Conservation (phyloP, 225 moss, liverwort and hornwort species). For the Antitrichia curtipendula region DNA sequence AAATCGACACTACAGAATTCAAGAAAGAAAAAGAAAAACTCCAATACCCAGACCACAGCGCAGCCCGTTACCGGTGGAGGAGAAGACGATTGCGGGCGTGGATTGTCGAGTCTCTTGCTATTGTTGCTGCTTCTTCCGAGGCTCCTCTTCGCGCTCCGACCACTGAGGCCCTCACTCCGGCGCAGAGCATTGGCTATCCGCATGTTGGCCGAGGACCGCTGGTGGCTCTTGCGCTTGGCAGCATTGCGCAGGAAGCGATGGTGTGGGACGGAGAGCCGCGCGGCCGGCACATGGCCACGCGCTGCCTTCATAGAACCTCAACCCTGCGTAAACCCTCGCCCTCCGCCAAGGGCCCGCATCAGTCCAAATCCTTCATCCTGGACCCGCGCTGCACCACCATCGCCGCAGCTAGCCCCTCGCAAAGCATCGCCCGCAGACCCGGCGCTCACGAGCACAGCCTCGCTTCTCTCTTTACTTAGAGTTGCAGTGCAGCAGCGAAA, state of each 20-base stretch:
- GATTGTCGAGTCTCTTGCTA: neutral
- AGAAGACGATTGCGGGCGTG: neutral
- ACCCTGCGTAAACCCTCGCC: conserved; percentile 33
- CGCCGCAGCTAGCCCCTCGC: neutral
- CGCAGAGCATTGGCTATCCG: conserved; percentile 43
- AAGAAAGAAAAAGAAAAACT: neutral
- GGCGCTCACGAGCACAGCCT: neutral
- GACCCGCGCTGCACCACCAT: neutral
- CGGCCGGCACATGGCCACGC: conserved; percentile 40
- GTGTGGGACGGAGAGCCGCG: conserved; percentile 28
- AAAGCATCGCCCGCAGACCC: neutral
- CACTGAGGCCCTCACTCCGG: neutral
- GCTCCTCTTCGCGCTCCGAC: conserved; percentile 1
- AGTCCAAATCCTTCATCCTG: neutral
- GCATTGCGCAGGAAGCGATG: conserved; percentile 32
- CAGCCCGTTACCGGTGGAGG: conserved; percentile 6
- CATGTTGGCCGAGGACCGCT: conserved; percentile 7
- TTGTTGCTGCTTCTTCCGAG: neutral
- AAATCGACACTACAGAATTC: neutral
- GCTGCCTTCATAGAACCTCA: conserved; percentile 47
- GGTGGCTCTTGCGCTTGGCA: conserved; percentile 25
- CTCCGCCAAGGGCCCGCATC: neutral
- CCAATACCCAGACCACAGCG: neutral
- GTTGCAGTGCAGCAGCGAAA: neutral
- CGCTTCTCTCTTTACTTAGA: neutral